Conservation (phyloP, 2,329 filamentous ascomycete species). For the Plenodomus tracheiphilus region DNA sequence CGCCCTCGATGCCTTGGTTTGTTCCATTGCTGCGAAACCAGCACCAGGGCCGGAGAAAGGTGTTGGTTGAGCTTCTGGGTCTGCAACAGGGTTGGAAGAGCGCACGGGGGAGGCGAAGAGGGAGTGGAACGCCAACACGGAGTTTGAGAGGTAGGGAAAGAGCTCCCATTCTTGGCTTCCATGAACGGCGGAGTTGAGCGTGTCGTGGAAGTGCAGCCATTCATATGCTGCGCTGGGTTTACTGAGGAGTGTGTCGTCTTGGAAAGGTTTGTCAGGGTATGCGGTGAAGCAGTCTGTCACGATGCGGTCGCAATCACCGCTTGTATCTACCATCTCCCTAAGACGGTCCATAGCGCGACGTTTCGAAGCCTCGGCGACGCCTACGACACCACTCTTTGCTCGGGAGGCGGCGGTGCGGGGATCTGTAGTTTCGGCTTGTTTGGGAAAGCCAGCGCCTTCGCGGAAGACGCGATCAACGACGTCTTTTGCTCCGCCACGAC, state of each 20-base stretch:
- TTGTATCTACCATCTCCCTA: constrained; percentile 75
- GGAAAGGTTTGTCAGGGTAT: constrained; percentile 85
- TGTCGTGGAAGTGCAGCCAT: constrained; percentile 93
- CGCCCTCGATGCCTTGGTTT: constrained; percentile 75
- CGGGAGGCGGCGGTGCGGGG: constrained; percentile 60
- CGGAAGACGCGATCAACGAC: constrained; percentile 78
- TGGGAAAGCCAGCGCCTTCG: constrained; percentile 77
- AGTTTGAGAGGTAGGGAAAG: constrained; percentile 80
- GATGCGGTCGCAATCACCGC: constrained; percentile 77
- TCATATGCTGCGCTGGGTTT: constrained; percentile 89
- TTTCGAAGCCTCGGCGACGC: constrained; percentile 74
- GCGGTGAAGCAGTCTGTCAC: constrained; percentile 77
- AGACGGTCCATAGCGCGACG: constrained; percentile 72
- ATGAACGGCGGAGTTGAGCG: constrained; percentile 76
- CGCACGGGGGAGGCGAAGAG: constrained; percentile 73
- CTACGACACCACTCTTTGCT: constrained; percentile 52
- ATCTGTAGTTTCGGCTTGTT: constrained; percentile 53
- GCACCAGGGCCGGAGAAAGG: constrained; percentile 84
- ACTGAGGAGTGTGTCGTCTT: constrained; percentile 87
- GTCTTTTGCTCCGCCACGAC: constrained; percentile 72
- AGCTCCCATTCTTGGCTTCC: constrained; percentile 93
- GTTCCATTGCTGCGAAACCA: constrained; percentile 79
- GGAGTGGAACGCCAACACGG: constrained; percentile 86
- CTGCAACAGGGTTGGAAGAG: constrained; percentile 49
- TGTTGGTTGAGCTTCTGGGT: constrained; percentile 52